Evolutionary conservation across 2,329 filamentous ascomycete genomes (phyloP).

Genomic region (Pseudogymnoascus sp.): DNA sequence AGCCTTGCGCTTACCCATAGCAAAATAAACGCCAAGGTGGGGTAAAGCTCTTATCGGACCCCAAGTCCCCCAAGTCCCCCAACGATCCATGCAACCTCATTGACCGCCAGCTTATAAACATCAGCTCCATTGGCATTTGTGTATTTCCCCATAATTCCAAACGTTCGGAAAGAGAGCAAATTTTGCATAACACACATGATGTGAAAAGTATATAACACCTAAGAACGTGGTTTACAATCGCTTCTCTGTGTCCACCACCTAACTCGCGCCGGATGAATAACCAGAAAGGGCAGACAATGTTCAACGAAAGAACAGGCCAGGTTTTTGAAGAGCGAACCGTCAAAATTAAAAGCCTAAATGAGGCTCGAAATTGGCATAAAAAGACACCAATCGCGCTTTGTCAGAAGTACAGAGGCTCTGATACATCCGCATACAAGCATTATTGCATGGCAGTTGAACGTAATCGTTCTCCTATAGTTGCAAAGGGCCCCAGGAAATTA

Average conservation of each 20-base stretch:
- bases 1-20: neutral
- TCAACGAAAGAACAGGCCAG: conserved; percentile 24
- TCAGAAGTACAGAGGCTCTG: conserved; percentile 11
- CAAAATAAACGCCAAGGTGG: neutral
- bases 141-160: neutral
- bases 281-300: conserved; percentile 12
- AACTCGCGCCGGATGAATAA: neutral
- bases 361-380: conserved; percentile 20
- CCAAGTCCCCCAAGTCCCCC: neutral
- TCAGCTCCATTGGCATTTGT: neutral
- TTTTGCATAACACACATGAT: neutral
- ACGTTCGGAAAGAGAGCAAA: neutral
- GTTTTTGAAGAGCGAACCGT: conserved; percentile 22
- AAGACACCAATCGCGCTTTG: conserved; percentile 11
- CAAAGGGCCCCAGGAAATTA: conserved; percentile 19
- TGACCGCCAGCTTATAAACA: neutral
- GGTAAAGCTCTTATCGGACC: neutral
- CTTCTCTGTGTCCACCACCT: neutral
- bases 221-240: neutral
- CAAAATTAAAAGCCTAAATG: conserved; percentile 12
- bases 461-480: neutral
- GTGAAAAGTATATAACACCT: neutral
- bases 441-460: neutral
- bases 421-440: conserved; percentile 9
- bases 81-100: neutral